Conservation (phyloP, 495 filamentous ascomycete species). For the Diplogelasinospora grovesii region DNA sequence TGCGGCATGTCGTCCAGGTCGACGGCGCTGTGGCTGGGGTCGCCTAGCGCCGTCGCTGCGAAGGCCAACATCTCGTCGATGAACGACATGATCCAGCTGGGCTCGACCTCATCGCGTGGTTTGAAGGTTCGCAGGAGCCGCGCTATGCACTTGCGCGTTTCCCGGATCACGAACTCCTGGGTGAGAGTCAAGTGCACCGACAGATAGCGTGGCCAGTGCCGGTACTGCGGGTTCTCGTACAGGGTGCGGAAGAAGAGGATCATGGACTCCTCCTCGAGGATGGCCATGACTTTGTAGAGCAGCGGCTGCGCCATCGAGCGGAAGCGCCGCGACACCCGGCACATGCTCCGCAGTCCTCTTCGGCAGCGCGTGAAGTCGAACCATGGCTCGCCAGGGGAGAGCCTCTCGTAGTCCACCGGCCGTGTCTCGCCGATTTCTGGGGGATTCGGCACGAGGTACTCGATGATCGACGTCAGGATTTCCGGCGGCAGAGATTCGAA, state of each 20-base stretch:
- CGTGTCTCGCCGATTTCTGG: conserved; percentile 27
- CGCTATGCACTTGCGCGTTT: conserved; percentile 13
- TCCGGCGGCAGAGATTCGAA: conserved; percentile 20
- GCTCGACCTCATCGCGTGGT: background rate
- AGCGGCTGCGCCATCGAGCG: conserved; percentile 17
- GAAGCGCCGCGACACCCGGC: conserved; percentile 15
- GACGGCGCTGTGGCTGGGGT: background rate
- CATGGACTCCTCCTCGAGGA: conserved; percentile 17
- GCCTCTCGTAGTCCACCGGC: conserved; percentile 23
- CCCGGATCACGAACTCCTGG: conserved; percentile 14
- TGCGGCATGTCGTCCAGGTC: conserved; percentile 19
- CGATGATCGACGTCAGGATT: conserved; percentile 17
- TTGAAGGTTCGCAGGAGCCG: conserved; percentile 7
- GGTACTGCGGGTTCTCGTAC: conserved; percentile 11
- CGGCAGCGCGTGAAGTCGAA: conserved; percentile 24
- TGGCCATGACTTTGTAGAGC: conserved; percentile 20
- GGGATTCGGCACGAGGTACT: conserved; percentile 14
- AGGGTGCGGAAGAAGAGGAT: conserved; percentile 26
- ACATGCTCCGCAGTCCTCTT: conserved; percentile 20
- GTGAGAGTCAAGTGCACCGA: conserved; percentile 26
- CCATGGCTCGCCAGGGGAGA: conserved; percentile 25
- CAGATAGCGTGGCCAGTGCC: conserved; percentile 20
- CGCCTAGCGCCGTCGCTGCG: background rate
- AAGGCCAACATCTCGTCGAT: background rate
- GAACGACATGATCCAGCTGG: background rate